Evolutionary conservation across 768 basidiomycete genomes (phyloP), one percentile per base, ranked within the genome.

Genomic region (Auricularia cornea): DNA sequence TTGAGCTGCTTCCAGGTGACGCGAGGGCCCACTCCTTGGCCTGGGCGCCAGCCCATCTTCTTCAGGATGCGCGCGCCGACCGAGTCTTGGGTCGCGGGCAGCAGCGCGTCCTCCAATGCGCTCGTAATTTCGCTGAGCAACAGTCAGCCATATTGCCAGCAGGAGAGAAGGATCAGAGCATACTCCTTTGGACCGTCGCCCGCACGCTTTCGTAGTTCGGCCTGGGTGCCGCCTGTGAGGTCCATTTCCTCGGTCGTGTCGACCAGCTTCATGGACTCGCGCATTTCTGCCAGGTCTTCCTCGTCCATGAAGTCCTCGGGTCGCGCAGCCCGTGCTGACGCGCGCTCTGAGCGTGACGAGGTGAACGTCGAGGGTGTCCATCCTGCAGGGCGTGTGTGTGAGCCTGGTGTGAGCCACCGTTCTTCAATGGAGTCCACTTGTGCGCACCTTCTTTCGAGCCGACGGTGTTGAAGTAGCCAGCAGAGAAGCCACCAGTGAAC

Each of bases 301-400:
- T 98, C 97, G 76, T 99, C 97, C 97, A 99, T 98, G 72, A 92
- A 98, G 72, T 97, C 94, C 74, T 96, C 92, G 0, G 93, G 88
- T 33, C 81, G 81, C n/a, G 80, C 75, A 2, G 74, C 76, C 68
- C 83, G 80, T 68, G 82, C 74, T 72, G 87, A 88, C 56, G 84
- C 84, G 59, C 94, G 84, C 52, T 91, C 89, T 31, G 72, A 74
- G 33, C 94, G 83, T 6, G 95, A 97, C 0, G 96, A 98, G 16
- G 91, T 86, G 74, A 98, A 99, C 2, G 92, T 91, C 35, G 89
- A 83, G 0, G 97, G 97, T 8, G 92, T 74, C 94, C 95, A 99
- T 86, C 96, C 95, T 97, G 68, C n/a, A 31, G 28, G 32, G 23
- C 29, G 26, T 8, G 64, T 31, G 38, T 65, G 62, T 51, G 65